Base-by-base conservation (phyloP, 164 flowering plant genomes). In the Cinnamomum micranthum region DNA sequence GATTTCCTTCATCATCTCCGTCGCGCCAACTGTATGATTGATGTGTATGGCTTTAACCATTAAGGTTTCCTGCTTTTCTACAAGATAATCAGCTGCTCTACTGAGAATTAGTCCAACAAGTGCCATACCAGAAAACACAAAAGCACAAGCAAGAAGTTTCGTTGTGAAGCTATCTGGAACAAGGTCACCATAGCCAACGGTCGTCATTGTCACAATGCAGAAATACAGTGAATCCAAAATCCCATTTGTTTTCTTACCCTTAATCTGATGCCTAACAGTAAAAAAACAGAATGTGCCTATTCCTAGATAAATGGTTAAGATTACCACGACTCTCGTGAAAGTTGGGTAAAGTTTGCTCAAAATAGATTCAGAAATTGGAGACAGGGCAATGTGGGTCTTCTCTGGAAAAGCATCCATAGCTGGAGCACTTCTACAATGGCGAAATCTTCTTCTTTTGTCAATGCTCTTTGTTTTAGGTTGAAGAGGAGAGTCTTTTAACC, bases 121-220 rank as follows among this genome's bases (percentile, higher is more conserved):
- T 31, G 89, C 91, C 93, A 89, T 87, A 23, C 98, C 97, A 0
- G 82, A 65, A 76, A 94, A 94, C 24, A 94, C 98, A 77, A 87
- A 91, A 47, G 81, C 79, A 71, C 95, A 90, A 2, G 95, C 92
- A 13, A 94, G 87, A 13, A 89, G 77, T 79, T 94, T 92, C 4
- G 94, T 74, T 12, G 84, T 15, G 0, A 50, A 51, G 71, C 84
- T 88, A 13, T 84, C 73, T 1, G 98, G 97, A 2, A 91, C 95
- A 11, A 92, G 88, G 69, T 94, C 98, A 15, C 98, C 97, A 74
- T 92, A 94, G 15, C 98, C 98, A 55, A 91, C 94, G 1, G 97
- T 91, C 22, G 97, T 91, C 98, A 94, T 92, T 62, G 97, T 94
- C 70, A 92, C 97, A 63, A 91, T 79, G 74, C 92, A 91, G 74